A percentile compares a stretch with the other conserved stretches of the same genome.
Conservation (phyloP, 345 rosid species). For the Salix udensis region DNA sequence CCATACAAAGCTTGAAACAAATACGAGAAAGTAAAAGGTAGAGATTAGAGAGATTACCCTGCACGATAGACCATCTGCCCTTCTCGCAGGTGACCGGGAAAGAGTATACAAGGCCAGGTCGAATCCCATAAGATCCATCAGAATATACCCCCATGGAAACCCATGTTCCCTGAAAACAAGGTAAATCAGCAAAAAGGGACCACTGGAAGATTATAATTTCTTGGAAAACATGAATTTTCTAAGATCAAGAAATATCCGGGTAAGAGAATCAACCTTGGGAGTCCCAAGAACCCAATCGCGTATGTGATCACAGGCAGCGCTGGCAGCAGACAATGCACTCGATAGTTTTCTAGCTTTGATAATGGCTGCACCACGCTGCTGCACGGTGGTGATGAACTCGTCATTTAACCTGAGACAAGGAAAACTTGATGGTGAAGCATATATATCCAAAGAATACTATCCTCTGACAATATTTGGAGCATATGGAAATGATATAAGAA, state of each 20-base stretch:
- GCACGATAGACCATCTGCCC: conserved; percentile 74
- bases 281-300: conserved; percentile 85
- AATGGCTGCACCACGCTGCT: conserved; percentile 68
- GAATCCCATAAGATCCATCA: conserved; percentile 81
- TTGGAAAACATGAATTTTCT: not conserved
- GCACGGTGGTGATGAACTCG: conserved; percentile 58
- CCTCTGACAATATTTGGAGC: not conserved
- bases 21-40: not conserved
- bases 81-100: conserved; percentile 73
- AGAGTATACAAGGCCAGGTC: conserved; percentile 68
- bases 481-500: not conserved
- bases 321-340: conserved; percentile 80
- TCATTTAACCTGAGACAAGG: conserved; percentile 37
- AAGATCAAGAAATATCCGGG: not conserved
- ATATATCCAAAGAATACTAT: too few relatives aligned
- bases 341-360: conserved; percentile 62
- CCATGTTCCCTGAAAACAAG: conserved; percentile 54
- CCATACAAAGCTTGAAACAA: not conserved
- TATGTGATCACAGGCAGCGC: conserved; percentile 84
- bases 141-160: conserved; percentile 90
- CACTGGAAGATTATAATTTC: not conserved
- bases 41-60: conserved; percentile 30
- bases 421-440: too few relatives aligned
- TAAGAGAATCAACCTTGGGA: conserved; percentile 39
- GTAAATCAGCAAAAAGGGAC: not conserved